These are phyloP conservation scores for Cucurbita pepo DNA, from an alignment of 306 rosid species.

Conservation along the genomic window DNA sequence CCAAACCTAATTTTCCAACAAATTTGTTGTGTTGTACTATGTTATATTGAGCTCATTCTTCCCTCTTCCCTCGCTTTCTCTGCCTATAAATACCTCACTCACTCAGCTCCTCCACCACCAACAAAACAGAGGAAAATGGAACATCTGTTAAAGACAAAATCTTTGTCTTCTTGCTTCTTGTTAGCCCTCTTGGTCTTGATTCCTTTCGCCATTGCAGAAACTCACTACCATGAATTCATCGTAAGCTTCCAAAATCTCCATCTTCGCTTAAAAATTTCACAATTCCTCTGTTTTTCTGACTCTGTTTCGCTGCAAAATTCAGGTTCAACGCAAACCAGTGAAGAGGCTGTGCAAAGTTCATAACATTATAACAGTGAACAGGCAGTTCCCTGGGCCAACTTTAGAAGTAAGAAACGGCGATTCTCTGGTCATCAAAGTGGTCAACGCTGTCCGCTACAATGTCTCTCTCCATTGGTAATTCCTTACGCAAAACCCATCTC, in stretches of 20 bases:
- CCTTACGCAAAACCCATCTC: too few relatives aligned
- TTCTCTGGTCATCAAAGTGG: slow-evolving; percentile 48
- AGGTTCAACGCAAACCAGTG: slow-evolving; percentile 44
- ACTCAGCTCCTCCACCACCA: slow-evolving; percentile 6
- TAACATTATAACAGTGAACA: slow-evolving; percentile 54
- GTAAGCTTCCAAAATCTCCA: slow-evolving; percentile 27
- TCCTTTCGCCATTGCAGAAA: slow-evolving; percentile 26
- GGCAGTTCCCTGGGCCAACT: slow-evolving; percentile 76
- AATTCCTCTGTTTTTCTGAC: neutral
- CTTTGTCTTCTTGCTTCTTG: slow-evolving; percentile 16
- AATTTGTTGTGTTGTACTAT: neutral
- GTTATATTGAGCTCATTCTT: neutral
- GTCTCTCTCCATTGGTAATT: slow-evolving; percentile 63
- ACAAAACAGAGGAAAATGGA: slow-evolving; percentile 19
- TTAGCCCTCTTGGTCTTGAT: slow-evolving; percentile 23
- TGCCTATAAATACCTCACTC: slow-evolving; percentile 8
- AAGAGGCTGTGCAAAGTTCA: slow-evolving; percentile 77
- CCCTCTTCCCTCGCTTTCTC: neutral
- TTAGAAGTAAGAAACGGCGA: slow-evolving; percentile 54
- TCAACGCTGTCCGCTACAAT: slow-evolving; percentile 47
- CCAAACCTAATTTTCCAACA: slow-evolving; percentile 23
- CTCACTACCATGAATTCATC: slow-evolving; percentile 63
- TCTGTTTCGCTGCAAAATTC: neutral
- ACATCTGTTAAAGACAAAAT: slow-evolving; percentile 10
- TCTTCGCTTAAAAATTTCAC: neutral